A percentile compares a stretch with the other conserved stretches of the same genome.
phyloP scores from a whole-genome alignment of 768 basidiomycete genomes.

The Pleurotus eryngii region DNA sequence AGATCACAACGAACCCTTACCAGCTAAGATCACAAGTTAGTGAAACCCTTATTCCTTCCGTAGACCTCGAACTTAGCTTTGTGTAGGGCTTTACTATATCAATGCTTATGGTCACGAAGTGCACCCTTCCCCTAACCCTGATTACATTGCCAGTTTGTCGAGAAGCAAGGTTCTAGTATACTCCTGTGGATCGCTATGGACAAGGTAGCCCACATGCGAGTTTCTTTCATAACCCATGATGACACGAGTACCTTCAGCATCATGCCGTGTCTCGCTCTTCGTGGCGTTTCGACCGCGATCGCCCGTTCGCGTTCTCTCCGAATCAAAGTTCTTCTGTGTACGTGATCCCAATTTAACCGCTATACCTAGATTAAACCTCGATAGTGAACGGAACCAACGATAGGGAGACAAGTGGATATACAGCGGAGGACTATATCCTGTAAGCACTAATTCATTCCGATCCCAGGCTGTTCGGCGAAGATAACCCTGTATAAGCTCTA shows the following conservation, averaged over 20 bases:
- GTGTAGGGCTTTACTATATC: slow-evolving; percentile 76
- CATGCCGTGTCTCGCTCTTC: slow-evolving; percentile 86
- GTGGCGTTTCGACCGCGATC: slow-evolving; percentile 75
- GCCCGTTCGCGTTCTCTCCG: slow-evolving; percentile 67
- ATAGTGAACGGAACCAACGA: slow-evolving; percentile 88
- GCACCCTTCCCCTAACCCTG: slow-evolving; percentile 84
- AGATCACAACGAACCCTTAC: slow-evolving; percentile 50
- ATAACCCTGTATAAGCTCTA: slow-evolving; percentile 42
- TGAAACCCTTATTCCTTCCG: slow-evolving; percentile 10
- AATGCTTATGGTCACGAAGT: slow-evolving; percentile 91
- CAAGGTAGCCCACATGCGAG: slow-evolving; percentile 48
- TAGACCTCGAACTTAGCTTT: background rate
- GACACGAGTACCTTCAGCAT: slow-evolving; percentile 44
- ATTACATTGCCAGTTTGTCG: slow-evolving; percentile 62
- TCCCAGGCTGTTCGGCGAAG: background rate
- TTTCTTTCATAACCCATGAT: background rate
- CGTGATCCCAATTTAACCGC: slow-evolving; percentile 23
- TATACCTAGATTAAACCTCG: background rate
- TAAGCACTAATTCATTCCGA: slow-evolving; percentile 26
- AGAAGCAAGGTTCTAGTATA: slow-evolving; percentile 75
- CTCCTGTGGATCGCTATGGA: slow-evolving; percentile 94
- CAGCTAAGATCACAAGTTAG: slow-evolving; percentile 63
- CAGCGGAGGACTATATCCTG: slow-evolving; percentile 81
- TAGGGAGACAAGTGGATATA: slow-evolving; percentile 84
- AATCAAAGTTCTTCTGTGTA: slow-evolving; percentile 84